Conservation (phyloP, 192 early-diverging fungal species). For the Phlyctochytrium bullatum region DNA sequence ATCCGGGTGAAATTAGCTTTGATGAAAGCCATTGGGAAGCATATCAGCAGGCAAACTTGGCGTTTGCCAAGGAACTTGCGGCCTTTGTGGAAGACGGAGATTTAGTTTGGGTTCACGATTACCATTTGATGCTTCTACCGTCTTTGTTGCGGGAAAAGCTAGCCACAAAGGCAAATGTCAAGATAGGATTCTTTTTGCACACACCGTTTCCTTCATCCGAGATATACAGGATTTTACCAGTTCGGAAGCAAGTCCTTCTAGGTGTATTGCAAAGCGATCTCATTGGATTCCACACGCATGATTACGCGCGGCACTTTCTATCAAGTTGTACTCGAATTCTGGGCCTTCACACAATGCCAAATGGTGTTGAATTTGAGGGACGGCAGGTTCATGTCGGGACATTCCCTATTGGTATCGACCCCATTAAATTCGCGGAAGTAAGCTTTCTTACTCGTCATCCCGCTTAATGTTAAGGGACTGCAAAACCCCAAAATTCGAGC, state of each 20-base stretch:
- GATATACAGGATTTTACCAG: conserved; percentile 73
- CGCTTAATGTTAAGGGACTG: conserved; percentile 62
- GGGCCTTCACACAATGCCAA: conserved; percentile 91
- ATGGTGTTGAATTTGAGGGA: conserved; percentile 89
- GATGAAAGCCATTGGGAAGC: conserved; percentile 92
- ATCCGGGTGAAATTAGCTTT: conserved; percentile 97
- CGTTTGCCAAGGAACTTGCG: conserved; percentile 86
- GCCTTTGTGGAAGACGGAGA: conserved; percentile 81
- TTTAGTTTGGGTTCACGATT: conserved; percentile 71
- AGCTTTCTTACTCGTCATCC: background rate
- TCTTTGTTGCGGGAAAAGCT: conserved; percentile 69
- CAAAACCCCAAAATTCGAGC: conserved; percentile 62
- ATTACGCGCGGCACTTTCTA: conserved; percentile 98
- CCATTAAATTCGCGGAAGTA: conserved; percentile 70
- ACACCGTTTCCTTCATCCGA: conserved; percentile 97
- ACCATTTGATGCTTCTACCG: conserved; percentile 97
- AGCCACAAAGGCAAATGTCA: conserved; percentile 49
- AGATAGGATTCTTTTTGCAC: conserved; percentile 98
- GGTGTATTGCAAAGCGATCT: conserved; percentile 92
- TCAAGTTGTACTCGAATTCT: conserved; percentile 96
- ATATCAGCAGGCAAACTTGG: conserved; percentile 85
- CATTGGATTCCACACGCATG: conserved; percentile 98
- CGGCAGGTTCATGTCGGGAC: conserved; percentile 93
- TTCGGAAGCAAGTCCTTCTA: conserved; percentile 82
- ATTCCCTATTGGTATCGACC: conserved; percentile 99